Conservation (phyloP, 2,329 filamentous ascomycete genomes). For the Penicillium sp. region DNA sequence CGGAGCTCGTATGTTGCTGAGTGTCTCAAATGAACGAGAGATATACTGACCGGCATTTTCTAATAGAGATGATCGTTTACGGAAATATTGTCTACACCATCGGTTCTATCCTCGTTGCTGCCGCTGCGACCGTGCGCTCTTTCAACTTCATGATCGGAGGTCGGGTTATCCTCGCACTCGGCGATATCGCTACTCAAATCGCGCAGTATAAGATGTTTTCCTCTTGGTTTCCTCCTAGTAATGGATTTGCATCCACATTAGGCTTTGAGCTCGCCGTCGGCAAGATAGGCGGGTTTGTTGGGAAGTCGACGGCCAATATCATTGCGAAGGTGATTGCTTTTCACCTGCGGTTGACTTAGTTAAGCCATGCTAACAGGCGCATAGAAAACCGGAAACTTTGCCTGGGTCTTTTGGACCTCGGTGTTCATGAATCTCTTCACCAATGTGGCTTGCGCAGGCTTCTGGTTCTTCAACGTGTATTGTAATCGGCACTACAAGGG, state of each 20-base stretch:
- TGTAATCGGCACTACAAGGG: slow-evolving; percentile 50
- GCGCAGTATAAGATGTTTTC: slow-evolving; percentile 66
- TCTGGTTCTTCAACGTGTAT: slow-evolving; percentile 57
- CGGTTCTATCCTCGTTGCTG: slow-evolving; percentile 59
- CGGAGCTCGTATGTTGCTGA: slow-evolving; percentile 48
- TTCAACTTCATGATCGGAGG: slow-evolving; percentile 62
- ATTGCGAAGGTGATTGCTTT: slow-evolving; percentile 46
- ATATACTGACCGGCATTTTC: background rate
- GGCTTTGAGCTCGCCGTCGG: slow-evolving; percentile 60
- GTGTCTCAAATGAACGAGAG: background rate
- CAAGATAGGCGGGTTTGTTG: slow-evolving; percentile 61
- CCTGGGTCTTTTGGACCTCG: slow-evolving; percentile 63
- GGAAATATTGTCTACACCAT: slow-evolving; percentile 61
- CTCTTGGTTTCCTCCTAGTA: slow-evolving; percentile 61
- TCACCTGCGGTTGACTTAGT: no score
- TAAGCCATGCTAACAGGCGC: slow-evolving; percentile 1
- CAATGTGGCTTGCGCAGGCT: slow-evolving; percentile 53
- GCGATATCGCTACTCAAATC: slow-evolving; percentile 63
- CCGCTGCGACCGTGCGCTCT: slow-evolving; percentile 54
- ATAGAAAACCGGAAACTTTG: slow-evolving; percentile 57
- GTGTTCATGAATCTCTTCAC: slow-evolving; percentile 66
- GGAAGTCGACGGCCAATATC: slow-evolving; percentile 59
- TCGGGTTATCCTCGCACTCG: slow-evolving; percentile 54
- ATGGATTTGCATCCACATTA: slow-evolving; percentile 61
- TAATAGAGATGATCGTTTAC: slow-evolving; percentile 53